Evolutionary conservation across 768 basidiomycete genomes (phyloP), one percentile per base, ranked within the genome.

Genomic region (Leccinum uliginosum): DNA sequence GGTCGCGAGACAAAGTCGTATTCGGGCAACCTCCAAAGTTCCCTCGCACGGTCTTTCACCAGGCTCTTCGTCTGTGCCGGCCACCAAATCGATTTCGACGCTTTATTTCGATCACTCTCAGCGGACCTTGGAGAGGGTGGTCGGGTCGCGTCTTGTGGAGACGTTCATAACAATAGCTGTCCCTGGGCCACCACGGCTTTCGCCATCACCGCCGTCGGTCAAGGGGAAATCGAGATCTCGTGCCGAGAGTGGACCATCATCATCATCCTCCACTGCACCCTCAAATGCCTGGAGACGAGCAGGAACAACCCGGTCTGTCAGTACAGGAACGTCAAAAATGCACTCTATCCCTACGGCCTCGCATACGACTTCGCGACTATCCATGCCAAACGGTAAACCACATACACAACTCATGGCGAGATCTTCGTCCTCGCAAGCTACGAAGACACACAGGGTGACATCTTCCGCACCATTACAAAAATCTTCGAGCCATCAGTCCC

Each of bases 91-190:
- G 12, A 53, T 62, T 15, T 55, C 65, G 30, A 61, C 70, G 12
- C 68, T 81, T 48, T 72, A 81, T 54, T 77, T 77, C 15, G 84
- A 85, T 62, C 79, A 86, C 58, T 87, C 89, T 4, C 90, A 92
- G 65, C 72, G 72, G 27, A 80, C 77, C 8, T 74, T 92, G 46
- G 89, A 92, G 74, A 86, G 78, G 62, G 80, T 91, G 14, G 78
- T 93, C 11, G 74, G 75, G 53, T 85, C 89, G 32, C 83, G 90
- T 49, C 74, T 93, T 29, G 84, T 92, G 23, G 88, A 91, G 70
- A 89, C 90, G 0, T 89, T 90, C 63, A 71, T 92, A 54, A 79
- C 83, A 14, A 69, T 91, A 44, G 75, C 76, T 30, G 71, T 85
- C 21, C 74, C 71, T 2, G 62, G 68, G 7, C 59, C 67, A 8